Evolutionary conservation across 768 basidiomycete species (phyloP).

Genomic region (Mrakia frigida): DNA sequence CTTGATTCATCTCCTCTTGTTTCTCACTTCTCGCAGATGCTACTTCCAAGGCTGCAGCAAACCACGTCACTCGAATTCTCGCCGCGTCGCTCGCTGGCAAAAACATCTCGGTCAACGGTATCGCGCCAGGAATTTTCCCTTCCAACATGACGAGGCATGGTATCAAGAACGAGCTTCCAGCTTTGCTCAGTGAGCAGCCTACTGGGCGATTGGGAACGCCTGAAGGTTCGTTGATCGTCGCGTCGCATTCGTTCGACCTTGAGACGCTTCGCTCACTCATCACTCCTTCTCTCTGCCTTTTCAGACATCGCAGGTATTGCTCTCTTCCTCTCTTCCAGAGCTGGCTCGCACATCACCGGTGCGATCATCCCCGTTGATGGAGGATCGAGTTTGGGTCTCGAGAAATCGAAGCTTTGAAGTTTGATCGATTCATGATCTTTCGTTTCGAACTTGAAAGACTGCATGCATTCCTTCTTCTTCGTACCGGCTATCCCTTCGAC

Average conservation of each 20-base stretch:
- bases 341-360: constrained; percentile 68
- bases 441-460: no score
- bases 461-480: no score
- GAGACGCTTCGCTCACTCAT: no score
- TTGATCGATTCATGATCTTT: no score
- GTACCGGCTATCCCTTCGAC: no score
- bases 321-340: constrained; percentile 67
- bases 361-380: constrained; percentile 69
- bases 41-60: constrained; percentile 76
- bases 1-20: not conserved
- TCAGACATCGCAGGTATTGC: constrained; percentile 66
- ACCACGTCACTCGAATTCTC: constrained; percentile 71
- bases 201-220: constrained; percentile 47
- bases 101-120: constrained; percentile 74
- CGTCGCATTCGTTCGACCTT: no score
- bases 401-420: not conserved
- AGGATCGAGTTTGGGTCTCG: constrained; percentile 43
- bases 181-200: constrained; percentile 51
- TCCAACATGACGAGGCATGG: constrained; percentile 79
- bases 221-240: constrained; percentile 36
- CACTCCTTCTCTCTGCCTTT: not conserved
- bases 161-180: constrained; percentile 53
- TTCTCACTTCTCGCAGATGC: constrained; percentile 51
- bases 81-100: constrained; percentile 59
- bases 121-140: constrained; percentile 73